Evolutionary conservation across 2,329 filamentous ascomycete genomes (phyloP), one percentile per base, ranked within the genome.

Genomic region (Botrytis porri): DNA sequence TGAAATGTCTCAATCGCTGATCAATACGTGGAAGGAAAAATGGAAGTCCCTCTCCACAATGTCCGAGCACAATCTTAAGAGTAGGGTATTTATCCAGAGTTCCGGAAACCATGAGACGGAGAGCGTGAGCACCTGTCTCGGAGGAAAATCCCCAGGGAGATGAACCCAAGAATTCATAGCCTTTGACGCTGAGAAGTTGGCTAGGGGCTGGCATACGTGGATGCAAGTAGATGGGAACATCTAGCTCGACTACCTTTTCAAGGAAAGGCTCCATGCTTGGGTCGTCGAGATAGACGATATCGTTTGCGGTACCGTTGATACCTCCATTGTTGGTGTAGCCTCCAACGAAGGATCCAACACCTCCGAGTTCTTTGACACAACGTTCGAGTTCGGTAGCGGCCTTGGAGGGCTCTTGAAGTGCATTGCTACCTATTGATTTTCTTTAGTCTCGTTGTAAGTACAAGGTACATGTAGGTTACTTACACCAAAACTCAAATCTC

Each of bases 101-200:
- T 4, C 77, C 77, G 7, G 75, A 70, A 18, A 76, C 73, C 75
- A 78, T 78, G 3, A 77, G 71, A 12, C 77, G 71, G 4, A 78
- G 63, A 3, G 71, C 72, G 41, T 78, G 76, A 1, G 70, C 76
- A 10, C 48, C 71, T 6, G 77, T 78, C 83, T 73, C 85, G 81
- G 80, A 79, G 75, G 88, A 86, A 83, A 86, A 87, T 25, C 85
- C 86, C 79, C 82, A 86, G 0, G 82, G 83, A n/a, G 80, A 82
- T 12, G 81, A 81, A 9, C 82, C 82, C 57, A 87, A 79, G 29
- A 81, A 78, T 20, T 73, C 51, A 80, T 45, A 75, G 73, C 16
- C 74, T 41, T 59, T 63, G 60, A 76, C 81, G 76, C 45, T 76
- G 63, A 32, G 78, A 75, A 25, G 78, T 72, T 25, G 83, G 78